These are phyloP conservation scores for Tuber calosporum DNA, from an alignment of 495 filamentous ascomycete species.

Conservation along the genomic window DNA sequence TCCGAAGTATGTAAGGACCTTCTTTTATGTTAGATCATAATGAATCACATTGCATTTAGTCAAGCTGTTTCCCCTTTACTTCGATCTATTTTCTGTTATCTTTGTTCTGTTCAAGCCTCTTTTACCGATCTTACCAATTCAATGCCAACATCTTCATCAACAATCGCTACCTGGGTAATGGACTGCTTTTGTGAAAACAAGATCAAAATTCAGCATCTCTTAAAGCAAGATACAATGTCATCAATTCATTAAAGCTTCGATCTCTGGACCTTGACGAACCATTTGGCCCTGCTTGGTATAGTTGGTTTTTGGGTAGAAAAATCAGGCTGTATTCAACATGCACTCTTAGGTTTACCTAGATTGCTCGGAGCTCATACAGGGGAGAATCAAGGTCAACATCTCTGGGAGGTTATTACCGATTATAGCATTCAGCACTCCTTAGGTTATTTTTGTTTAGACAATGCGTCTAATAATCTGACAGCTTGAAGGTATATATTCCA, in stretches of 20 bases:
- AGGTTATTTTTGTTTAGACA: slow-evolving; percentile 30
- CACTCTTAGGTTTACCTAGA: slow-evolving; percentile 2
- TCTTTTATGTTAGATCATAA: slow-evolving; percentile 10
- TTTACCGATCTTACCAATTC: background rate
- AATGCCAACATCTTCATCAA: background rate
- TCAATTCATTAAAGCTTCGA: slow-evolving; percentile 18
- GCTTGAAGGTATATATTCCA: background rate
- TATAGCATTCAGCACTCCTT: slow-evolving; percentile 19
- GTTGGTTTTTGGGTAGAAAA: slow-evolving; percentile 11
- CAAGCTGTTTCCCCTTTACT: background rate
- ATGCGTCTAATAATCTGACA: slow-evolving; percentile 2
- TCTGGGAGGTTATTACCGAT: slow-evolving; percentile 15
- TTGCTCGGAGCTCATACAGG: slow-evolving; percentile 22
- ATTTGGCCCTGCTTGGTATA: slow-evolving; percentile 10
- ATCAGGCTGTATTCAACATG: background rate
- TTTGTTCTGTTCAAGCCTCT: background rate
- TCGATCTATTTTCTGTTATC: background rate
- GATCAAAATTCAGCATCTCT: background rate
- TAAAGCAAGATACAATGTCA: background rate
- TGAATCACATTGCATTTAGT: slow-evolving; percentile 9
- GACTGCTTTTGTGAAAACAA: background rate
- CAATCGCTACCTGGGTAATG: slow-evolving; percentile 8
- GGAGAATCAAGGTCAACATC: slow-evolving; percentile 19
- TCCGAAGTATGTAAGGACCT: slow-evolving; percentile 12
- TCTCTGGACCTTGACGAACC: slow-evolving; percentile 17